phyloP scores from a whole-genome alignment of 208 protist genomes.

The Trypanosoma congolense region DNA sequence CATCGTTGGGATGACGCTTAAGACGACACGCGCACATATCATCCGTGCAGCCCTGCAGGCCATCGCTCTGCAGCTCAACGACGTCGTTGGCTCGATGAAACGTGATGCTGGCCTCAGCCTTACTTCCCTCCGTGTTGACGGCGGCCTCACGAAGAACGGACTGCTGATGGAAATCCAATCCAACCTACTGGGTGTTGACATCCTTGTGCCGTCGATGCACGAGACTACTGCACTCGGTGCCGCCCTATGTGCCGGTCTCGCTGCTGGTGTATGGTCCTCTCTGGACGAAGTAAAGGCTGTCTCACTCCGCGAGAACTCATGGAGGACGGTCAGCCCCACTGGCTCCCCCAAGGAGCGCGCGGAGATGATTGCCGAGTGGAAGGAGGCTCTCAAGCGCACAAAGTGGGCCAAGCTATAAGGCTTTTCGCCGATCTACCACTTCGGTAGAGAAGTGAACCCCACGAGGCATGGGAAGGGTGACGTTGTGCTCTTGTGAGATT shows the following conservation, averaged over 20 bases:
- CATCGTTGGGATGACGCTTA: conserved; percentile 92
- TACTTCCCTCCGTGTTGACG: conserved; percentile 89
- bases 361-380: conserved; percentile 40
- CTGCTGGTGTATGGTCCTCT: conserved; percentile 56
- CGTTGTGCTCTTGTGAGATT: too few relatives aligned
- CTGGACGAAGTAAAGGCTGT: conserved; percentile 38
- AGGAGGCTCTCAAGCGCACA: conserved; percentile 37
- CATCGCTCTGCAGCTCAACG: conserved; percentile 87
- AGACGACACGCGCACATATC: conserved; percentile 81
- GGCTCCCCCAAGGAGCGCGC: conserved; percentile 21
- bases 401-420: conserved; percentile 70
- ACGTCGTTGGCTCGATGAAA: conserved; percentile 80
- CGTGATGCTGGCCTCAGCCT: conserved; percentile 73
- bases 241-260: conserved; percentile 69
- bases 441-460: conserved; percentile 7
- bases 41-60: conserved; percentile 83
- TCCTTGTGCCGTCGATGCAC: conserved; percentile 59
- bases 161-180: conserved; percentile 95
- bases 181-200: conserved; percentile 71
- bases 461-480: too few relatives aligned
- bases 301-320: conserved; percentile 23
- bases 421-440: too few relatives aligned
- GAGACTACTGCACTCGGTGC: conserved; percentile 81
- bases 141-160: conserved; percentile 89
- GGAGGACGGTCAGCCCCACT: conserved; percentile 30